phyloP scores from a whole-genome alignment of 768 basidiomycete genomes.

The Psilocybe cubensis region DNA sequence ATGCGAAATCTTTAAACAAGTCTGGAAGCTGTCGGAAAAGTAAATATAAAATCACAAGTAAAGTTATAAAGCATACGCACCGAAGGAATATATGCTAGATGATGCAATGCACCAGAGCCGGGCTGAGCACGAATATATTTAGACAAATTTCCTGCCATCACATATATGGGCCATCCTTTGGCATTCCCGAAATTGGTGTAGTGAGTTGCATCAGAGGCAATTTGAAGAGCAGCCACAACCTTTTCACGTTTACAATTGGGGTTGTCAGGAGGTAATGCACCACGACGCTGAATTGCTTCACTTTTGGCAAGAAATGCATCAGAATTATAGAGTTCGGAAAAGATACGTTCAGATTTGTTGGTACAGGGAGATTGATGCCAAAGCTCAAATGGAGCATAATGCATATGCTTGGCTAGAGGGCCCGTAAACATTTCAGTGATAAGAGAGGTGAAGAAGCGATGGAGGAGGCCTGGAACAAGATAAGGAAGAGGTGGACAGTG shows the following conservation, averaged over 20 bases:
- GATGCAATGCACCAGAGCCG: slow-evolving; percentile 32
- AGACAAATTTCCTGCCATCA: slow-evolving; percentile 40
- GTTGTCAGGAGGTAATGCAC: slow-evolving; percentile 8
- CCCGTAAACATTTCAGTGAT: neutral
- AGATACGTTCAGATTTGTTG: slow-evolving; percentile 18
- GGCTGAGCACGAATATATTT: slow-evolving; percentile 40
- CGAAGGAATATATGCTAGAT: slow-evolving; percentile 44
- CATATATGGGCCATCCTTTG: slow-evolving; percentile 43
- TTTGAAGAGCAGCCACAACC: slow-evolving; percentile 16
- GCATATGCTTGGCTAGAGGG: slow-evolving; percentile 18
- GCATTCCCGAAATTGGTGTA: slow-evolving; percentile 33
- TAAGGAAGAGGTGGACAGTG: neutral
- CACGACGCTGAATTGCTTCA: slow-evolving; percentile 16
- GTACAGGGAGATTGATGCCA: slow-evolving; percentile 17
- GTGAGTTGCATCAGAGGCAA: slow-evolving; percentile 26
- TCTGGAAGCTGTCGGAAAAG: slow-evolving; percentile 17
- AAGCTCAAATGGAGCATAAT: slow-evolving; percentile 32
- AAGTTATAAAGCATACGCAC: too few species aligned
- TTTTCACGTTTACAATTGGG: slow-evolving; percentile 14
- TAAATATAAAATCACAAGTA: too few species aligned
- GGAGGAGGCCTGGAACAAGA: neutral
- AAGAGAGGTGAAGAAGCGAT: neutral
- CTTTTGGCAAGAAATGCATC: slow-evolving; percentile 27
- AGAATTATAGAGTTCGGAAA: slow-evolving; percentile 28
- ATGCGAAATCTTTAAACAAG: slow-evolving; percentile 12